Evolutionary conservation across 345 rosid species (phyloP).

Genomic region (Gossypium anomalum): DNA sequence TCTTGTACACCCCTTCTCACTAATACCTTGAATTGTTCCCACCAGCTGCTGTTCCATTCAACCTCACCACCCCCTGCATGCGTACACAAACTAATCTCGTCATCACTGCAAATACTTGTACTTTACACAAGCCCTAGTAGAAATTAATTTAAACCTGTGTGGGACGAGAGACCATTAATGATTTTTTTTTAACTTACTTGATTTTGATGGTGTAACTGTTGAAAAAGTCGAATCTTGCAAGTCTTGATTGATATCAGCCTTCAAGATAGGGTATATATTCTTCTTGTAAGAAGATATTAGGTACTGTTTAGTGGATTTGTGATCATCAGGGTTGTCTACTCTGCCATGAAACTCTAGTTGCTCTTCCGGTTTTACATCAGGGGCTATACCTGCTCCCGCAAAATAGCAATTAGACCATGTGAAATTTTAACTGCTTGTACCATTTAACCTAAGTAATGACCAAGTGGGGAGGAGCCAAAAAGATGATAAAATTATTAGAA

Average conservation of each 20-base stretch:
- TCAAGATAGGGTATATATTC: conserved; percentile 48
- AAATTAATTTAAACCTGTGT: too few species aligned
- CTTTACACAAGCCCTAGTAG: too few species aligned
- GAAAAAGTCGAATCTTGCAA: conserved; percentile 18
- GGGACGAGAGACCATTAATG: too few species aligned
- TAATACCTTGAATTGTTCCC: conserved; percentile 71
- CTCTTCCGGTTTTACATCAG: conserved; percentile 55
- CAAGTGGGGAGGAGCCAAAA: not conserved
- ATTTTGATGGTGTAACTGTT: conserved; percentile 8
- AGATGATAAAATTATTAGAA: not conserved
- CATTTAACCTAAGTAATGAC: not conserved
- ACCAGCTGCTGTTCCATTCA: conserved; percentile 81
- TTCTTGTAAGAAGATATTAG: conserved; percentile 56
- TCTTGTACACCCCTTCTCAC: conserved; percentile 68
- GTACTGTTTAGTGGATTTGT: conserved; percentile 54
- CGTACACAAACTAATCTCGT: not conserved
- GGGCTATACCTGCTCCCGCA: conserved; percentile 52
- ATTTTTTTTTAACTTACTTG: conserved; percentile 30
- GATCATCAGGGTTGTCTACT: conserved; percentile 55
- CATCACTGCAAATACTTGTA: not conserved
- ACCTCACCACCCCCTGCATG: conserved; percentile 27
- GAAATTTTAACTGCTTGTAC: not conserved
- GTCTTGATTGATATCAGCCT: conserved; percentile 47
- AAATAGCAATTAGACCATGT: not conserved
- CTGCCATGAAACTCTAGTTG: conserved; percentile 39